Conservation (phyloP, 140 eudicot genomes). For the Senecio squalidus region DNA sequence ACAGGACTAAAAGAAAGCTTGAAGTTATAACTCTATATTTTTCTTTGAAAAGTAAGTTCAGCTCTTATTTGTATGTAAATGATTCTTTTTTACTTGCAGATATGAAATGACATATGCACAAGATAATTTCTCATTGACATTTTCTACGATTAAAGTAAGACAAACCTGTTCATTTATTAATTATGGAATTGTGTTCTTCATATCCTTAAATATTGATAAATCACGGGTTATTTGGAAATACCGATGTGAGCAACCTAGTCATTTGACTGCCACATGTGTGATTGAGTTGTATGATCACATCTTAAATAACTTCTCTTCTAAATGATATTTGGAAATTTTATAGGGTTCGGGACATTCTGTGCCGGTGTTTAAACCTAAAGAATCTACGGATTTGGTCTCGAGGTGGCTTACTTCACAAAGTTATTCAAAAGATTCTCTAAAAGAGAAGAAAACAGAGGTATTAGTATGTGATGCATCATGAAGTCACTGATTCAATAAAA, state of each 20-base stretch:
- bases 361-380: not conserved
- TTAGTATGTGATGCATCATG: not conserved
- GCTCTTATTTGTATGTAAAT: not conserved
- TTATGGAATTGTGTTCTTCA: too few relatives aligned
- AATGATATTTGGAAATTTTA: not conserved
- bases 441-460: not conserved
- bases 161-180: too few relatives aligned
- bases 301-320: not conserved
- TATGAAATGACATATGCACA: slow-evolving; percentile 17
- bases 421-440: too few relatives aligned
- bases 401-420: not conserved
- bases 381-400: not conserved
- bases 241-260: too few relatives aligned
- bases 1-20: too few relatives aligned
- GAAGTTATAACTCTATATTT: too few relatives aligned
- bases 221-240: too few relatives aligned
- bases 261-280: not conserved
- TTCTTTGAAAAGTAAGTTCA: too few relatives aligned
- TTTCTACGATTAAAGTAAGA: slow-evolving; percentile 42
- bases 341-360: not conserved
- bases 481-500: not conserved
- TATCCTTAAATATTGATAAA: too few relatives aligned
- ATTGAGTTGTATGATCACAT: too few relatives aligned
- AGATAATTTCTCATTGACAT: slow-evolving; percentile 29
- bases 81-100: slow-evolving; percentile 3